A percentile compares a stretch with the other conserved stretches of the same genome.
Conservation (phyloP, 2,329 filamentous ascomycete species). For the Ceratocystis alfenasii region DNA sequence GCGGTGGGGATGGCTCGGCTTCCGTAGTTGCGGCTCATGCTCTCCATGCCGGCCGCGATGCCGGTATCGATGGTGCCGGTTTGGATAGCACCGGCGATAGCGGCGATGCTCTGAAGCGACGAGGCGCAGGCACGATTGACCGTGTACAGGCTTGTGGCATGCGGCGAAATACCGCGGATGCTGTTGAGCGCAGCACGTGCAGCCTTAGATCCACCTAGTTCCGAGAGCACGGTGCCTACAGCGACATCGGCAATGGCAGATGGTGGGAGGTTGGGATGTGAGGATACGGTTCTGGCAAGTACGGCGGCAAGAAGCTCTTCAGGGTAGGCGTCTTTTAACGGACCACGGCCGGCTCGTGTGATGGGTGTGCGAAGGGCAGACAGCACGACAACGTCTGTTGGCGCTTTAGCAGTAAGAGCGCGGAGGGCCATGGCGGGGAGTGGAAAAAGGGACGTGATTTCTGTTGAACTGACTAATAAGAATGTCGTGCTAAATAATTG, state of each 20-base stretch:
- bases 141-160: constrained; percentile 65
- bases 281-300: constrained; percentile 39
- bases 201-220: constrained; percentile 82
- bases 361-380: constrained; percentile 81
- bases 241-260: constrained; percentile 50
- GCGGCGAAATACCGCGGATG: constrained; percentile 52
- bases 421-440: constrained; percentile 1
- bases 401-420: constrained; percentile 12
- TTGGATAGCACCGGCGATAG: constrained; percentile 63
- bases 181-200: constrained; percentile 85
- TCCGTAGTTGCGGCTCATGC: constrained; percentile 88
- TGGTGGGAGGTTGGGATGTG: constrained; percentile 61
- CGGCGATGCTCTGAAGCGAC: constrained; percentile 63
- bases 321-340: constrained; percentile 85
- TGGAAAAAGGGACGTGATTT: not conserved
- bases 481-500: not conserved
- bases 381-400: constrained; percentile 77
- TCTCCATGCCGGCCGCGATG: constrained; percentile 86
- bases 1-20: constrained; percentile 71
- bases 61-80: constrained; percentile 59
- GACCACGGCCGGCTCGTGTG: constrained; percentile 77
- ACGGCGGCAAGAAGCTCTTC: constrained; percentile 78
- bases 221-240: constrained; percentile 79
- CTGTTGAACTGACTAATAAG: not conserved
- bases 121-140: constrained; percentile 79